These are phyloP conservation scores for Fusarium oxysporum DNA, from an alignment of 2,329 filamentous ascomycete genomes.

Conservation along the genomic window DNA sequence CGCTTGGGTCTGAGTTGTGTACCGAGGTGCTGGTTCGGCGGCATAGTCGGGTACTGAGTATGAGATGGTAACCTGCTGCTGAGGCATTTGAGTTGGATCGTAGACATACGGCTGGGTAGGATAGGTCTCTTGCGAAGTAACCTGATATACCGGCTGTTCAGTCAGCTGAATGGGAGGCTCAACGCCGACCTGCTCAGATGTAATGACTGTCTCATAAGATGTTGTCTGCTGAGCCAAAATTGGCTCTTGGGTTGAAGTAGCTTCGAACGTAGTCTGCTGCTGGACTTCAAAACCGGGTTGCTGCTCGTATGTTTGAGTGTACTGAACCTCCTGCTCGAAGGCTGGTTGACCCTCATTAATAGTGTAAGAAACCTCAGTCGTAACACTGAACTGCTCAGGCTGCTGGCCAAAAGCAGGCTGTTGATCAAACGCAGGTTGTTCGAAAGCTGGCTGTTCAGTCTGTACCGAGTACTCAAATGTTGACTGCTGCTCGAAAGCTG, in stretches of 20 bases:
- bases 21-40: background rate
- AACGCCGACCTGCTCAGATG: background rate
- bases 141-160: constrained; percentile 5
- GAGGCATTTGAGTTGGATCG: constrained; percentile 6
- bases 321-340: constrained; percentile 17
- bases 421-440: constrained; percentile 1
- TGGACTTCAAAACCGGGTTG: constrained; percentile 14
- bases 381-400: constrained; percentile 11
- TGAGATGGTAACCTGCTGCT: constrained; percentile 11
- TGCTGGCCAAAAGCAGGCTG: constrained; percentile 15
- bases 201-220: background rate
- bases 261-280: constrained; percentile 15
- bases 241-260: background rate
- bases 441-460: constrained; percentile 4
- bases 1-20: background rate
- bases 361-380: constrained; percentile 2
- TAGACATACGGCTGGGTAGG: constrained; percentile 6
- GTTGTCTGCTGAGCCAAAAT: background rate
- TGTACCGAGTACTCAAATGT: constrained; percentile 15
- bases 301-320: constrained; percentile 19
- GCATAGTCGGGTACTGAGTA: constrained; percentile 15
- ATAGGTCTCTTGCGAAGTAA: constrained; percentile 4
- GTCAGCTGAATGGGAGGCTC: background rate
- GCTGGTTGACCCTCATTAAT: background rate
- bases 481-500: constrained; percentile 20